Base-by-base conservation (phyloP, 441 rosid species). In the Jatropha multifida region DNA sequence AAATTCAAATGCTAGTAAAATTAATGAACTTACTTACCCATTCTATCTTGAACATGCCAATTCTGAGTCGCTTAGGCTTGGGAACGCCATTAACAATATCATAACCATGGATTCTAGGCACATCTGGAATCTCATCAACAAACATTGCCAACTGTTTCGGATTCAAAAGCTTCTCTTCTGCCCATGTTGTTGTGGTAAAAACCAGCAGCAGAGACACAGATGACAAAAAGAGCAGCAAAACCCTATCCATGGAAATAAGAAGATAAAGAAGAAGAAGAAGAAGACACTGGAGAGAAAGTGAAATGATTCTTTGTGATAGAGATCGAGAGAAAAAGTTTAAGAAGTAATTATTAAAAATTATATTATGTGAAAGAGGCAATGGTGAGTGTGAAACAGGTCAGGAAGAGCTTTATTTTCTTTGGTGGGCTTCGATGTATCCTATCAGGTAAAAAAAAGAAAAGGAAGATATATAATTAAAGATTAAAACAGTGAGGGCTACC, bases 1-100 rank as follows among this genome's bases (percentile, higher is more conserved):
- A 6, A 62, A 44, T 42, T 7, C 48, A 32, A 32, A 32, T 32
- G 0, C 48, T 6, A 4, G 48, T 7, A 23, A 58, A 20, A 8
- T 0, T 14, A 17, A 54, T 12, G 1, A 54, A 1, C 5, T 54
- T 5, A 71, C 75, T 55, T 87, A 92, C 98, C 97, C 98, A 94
- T 74, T 76, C 72, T 44, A 80, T 94, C 74, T 17, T 26, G 82
- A 81, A 95, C 99, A 95, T 95, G 88, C 95, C 98, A 80, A 95
- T 95, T 41, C 80, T 71, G 40, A 95, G 88, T 13, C 83, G 78
- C 76, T 80, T 86, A 4, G 94, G 69, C 69, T 73, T 85, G 52
- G 82, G 78, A 74, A 79, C 78, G 7, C 89, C 89, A 56, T 77
- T 65, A 9, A 82, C 81, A 46, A 86, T 65, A 46, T 81, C 67